Evolutionary conservation across 768 basidiomycete species (phyloP).

Genomic region (Naganishia kalamii): DNA sequence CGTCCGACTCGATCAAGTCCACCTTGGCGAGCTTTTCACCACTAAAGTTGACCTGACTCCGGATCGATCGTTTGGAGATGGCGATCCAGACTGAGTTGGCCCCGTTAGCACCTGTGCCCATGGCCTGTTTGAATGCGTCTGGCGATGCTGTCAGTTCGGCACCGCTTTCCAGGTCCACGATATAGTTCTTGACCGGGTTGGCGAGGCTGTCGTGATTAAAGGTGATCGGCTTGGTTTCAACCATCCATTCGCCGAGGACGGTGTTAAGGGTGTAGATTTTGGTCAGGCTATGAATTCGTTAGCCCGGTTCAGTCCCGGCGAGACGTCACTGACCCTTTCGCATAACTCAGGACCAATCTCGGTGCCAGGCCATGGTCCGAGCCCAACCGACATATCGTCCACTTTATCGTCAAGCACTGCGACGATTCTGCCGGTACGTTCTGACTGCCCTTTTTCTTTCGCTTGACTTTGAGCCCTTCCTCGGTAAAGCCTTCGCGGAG

Average conservation of each 20-base stretch:
- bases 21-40: conserved; percentile 63
- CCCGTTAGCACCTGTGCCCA: conserved; percentile 40
- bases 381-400: conserved; percentile 58
- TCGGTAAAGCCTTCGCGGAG: conserved; percentile 51
- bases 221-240: conserved; percentile 42
- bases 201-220: conserved; percentile 48
- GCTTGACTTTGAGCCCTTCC: conserved; percentile 46
- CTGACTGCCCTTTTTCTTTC: conserved; percentile 50
- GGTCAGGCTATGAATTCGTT: conserved; percentile 53
- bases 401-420: conserved; percentile 55
- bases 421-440: conserved; percentile 45
- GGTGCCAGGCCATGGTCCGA: conserved; percentile 50
- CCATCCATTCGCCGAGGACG: conserved; percentile 50
- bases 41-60: conserved; percentile 56
- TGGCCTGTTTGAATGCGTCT: conserved; percentile 48
- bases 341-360: conserved; percentile 59
- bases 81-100: conserved; percentile 52
- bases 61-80: conserved; percentile 58
- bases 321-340: conserved; percentile 35
- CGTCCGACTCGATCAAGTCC: conserved; percentile 60
- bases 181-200: conserved; percentile 42
- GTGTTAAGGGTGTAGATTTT: conserved; percentile 56
- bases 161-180: conserved; percentile 53
- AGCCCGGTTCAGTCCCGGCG: neutral
- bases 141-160: conserved; percentile 34